A percentile compares a stretch with the other conserved stretches of the same genome.
phyloP scores from a whole-genome alignment of 371 early-diverging fungal genomes.

The Mortierella sp. region DNA sequence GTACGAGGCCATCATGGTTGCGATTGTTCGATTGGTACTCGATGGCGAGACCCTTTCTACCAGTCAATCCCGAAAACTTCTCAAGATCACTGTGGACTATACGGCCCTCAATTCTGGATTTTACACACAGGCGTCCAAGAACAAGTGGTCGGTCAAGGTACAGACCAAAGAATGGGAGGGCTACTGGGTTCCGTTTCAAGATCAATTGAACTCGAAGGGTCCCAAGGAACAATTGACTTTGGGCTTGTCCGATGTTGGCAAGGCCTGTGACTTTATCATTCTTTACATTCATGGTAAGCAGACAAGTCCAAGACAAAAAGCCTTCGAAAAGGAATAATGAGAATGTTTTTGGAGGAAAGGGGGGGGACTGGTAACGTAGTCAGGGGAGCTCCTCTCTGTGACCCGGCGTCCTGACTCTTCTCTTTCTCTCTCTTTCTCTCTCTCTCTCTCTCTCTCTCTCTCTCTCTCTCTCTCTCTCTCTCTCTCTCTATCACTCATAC shows the following conservation, averaged over 20 bases:
- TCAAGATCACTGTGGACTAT: slow-evolving; percentile 8
- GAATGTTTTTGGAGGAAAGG: no score
- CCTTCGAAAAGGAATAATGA: background rate
- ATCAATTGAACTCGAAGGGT: background rate
- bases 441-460: background rate
- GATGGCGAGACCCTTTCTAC: slow-evolving; percentile 15
- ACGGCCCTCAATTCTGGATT: slow-evolving; percentile 24
- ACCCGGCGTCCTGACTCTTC: no score
- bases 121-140: slow-evolving; percentile 26
- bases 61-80: slow-evolving; percentile 19
- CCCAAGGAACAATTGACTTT: slow-evolving; percentile 25
- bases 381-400: background rate
- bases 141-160: slow-evolving; percentile 40
- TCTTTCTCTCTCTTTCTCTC: background rate
- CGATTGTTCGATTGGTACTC: slow-evolving; percentile 27
- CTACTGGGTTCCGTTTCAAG: slow-evolving; percentile 46
- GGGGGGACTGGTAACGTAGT: background rate
- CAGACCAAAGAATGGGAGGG: slow-evolving; percentile 35
- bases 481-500: no score
- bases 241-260: slow-evolving; percentile 32
- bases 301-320: no score
- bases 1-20: slow-evolving; percentile 10
- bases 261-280: slow-evolving; percentile 21
- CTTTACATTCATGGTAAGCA: background rate
- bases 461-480: background rate